Conservation (phyloP, 75 land plant species). For the Isoetes taiwanensis region DNA sequence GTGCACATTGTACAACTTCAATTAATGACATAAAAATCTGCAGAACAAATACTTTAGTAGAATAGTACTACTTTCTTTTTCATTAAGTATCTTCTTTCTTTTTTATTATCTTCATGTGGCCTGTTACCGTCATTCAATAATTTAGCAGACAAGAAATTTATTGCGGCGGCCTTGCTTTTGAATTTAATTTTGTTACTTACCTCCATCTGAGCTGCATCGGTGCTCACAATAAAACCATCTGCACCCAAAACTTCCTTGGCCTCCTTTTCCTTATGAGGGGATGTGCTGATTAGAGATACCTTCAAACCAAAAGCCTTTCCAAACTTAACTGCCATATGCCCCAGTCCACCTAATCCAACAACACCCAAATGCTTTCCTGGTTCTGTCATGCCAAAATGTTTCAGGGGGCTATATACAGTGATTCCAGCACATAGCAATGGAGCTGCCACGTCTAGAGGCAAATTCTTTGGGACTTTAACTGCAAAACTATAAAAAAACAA, state of each 20-base stretch:
- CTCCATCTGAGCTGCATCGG: slow-evolving; percentile 57
- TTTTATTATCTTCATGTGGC: too few species aligned
- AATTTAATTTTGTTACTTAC: slow-evolving; percentile 13
- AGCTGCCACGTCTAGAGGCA: slow-evolving; percentile 41
- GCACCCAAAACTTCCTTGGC: slow-evolving; percentile 63
- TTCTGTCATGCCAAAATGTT: slow-evolving; percentile 36
- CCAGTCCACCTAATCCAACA: slow-evolving; percentile 81
- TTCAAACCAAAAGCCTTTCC: slow-evolving; percentile 66
- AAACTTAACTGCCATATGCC: slow-evolving; percentile 75
- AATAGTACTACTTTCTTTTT: too few species aligned
- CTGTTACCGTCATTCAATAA: too few species aligned
- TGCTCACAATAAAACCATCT: slow-evolving; percentile 60
- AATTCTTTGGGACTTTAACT: slow-evolving; percentile 30
- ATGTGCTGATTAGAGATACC: slow-evolving; percentile 80
- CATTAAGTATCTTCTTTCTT: too few species aligned
- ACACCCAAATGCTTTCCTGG: slow-evolving; percentile 35
- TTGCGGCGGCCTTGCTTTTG: too few species aligned
- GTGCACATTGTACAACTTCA: too few species aligned
- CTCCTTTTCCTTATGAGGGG: slow-evolving; percentile 55
- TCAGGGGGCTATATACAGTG: slow-evolving; percentile 72
- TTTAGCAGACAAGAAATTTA: too few species aligned
- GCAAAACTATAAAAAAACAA: slow-evolving; percentile 20
- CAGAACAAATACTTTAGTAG: too few species aligned
- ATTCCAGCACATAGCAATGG: slow-evolving; percentile 71
- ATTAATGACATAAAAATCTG: too few species aligned